A percentile compares a stretch with the other conserved stretches of the same genome.
These are phyloP conservation scores for Erucastrum elatum DNA, from an alignment of 345 rosid species.

Conservation along the genomic window DNA sequence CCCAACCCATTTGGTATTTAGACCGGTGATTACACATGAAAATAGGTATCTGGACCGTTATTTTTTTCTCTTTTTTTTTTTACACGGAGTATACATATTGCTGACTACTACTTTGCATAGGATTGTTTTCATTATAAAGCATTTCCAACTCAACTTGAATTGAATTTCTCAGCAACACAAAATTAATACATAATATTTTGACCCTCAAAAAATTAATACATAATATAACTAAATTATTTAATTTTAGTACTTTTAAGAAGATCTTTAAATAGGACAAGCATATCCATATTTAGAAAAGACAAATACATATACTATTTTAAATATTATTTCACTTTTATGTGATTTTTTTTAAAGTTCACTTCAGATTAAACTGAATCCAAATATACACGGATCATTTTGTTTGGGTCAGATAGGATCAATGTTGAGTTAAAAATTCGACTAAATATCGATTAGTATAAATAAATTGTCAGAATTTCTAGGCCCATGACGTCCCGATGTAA, in stretches of 20 bases:
- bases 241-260: not conserved
- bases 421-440: not conserved
- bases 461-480: not conserved
- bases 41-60: not conserved
- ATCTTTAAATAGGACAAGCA: not conserved
- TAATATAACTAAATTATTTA: not conserved
- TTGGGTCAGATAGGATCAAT: not conserved
- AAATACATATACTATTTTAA: not conserved
- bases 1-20: not conserved
- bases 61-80: not conserved
- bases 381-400: not conserved
- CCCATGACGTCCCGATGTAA: not conserved
- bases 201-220: no score
- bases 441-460: not conserved
- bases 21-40: not conserved
- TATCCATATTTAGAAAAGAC: not conserved
- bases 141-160: not conserved
- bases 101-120: not conserved
- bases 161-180: not conserved
- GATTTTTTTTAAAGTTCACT: not conserved
- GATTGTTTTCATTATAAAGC: not conserved
- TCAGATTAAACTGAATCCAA: not conserved
- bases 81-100: not conserved
- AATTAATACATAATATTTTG: not conserved
- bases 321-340: not conserved